Evolutionary conservation across 495 filamentous ascomycete genomes (phyloP).

Genomic region (Penicillium waksmanii): DNA sequence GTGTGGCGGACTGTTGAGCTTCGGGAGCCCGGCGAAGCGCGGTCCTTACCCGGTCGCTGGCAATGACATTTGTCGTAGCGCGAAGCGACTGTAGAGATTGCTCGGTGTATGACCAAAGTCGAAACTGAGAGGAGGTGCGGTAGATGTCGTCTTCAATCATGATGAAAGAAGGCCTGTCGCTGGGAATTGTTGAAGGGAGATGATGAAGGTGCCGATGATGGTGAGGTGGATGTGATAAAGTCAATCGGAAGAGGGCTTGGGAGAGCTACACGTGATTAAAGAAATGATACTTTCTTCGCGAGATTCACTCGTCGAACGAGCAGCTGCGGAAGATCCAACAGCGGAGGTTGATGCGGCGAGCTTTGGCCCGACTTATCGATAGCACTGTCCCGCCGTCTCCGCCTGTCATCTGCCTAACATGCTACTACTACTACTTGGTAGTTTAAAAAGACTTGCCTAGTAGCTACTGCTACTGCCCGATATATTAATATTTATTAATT

Average conservation of each 20-base stretch:
- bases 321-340: neutral
- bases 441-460: too few relatives aligned
- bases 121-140: slow-evolving; percentile 86
- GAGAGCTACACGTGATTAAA: neutral
- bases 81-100: slow-evolving; percentile 69
- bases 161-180: slow-evolving; percentile 16
- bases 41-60: slow-evolving; percentile 69
- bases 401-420: too few relatives aligned
- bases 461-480: too few relatives aligned
- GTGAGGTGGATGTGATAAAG: neutral
- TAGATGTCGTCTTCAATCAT: slow-evolving; percentile 90
- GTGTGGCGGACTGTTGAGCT: slow-evolving; percentile 38
- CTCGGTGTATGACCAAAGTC: slow-evolving; percentile 90
- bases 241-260: neutral
- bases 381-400: neutral
- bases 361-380: neutral
- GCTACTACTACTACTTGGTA: too few relatives aligned
- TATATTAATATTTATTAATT: too few relatives aligned
- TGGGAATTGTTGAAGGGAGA: neutral
- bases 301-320: neutral
- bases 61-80: slow-evolving; percentile 72
- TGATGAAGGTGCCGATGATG: neutral
- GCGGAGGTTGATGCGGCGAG: neutral
- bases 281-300: neutral
- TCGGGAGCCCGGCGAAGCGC: slow-evolving; percentile 57